Conservation (phyloP, 2,329 filamentous ascomycete genomes). For the Penicillium sp. region DNA sequence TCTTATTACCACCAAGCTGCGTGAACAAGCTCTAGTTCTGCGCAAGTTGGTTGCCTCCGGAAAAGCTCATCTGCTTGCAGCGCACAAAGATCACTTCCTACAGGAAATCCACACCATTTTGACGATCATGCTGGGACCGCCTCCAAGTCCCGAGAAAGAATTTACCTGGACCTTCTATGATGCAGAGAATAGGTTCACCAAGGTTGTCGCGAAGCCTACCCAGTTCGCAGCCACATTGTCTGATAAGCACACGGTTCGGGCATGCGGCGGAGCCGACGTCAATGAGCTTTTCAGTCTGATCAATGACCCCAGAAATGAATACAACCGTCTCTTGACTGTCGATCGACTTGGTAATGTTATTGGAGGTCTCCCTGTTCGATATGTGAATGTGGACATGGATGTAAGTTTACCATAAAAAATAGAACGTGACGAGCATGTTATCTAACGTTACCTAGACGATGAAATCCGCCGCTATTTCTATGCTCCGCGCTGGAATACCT, state of each 20-base stretch:
- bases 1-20: slow-evolving; percentile 76
- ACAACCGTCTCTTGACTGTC: slow-evolving; percentile 69
- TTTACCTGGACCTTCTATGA: slow-evolving; percentile 81
- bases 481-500: slow-evolving; percentile 73
- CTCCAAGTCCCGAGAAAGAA: slow-evolving; percentile 63
- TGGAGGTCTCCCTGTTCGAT: slow-evolving; percentile 69
- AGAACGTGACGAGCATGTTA: not conserved
- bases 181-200: slow-evolving; percentile 60
- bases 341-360: slow-evolving; percentile 76
- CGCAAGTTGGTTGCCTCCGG: slow-evolving; percentile 50
- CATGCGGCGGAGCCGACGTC: slow-evolving; percentile 58
- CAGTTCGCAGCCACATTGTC: slow-evolving; percentile 69
- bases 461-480: slow-evolving; percentile 69
- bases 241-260: slow-evolving; percentile 53
- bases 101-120: slow-evolving; percentile 75
- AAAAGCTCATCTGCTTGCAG: slow-evolving; percentile 40
- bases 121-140: slow-evolving; percentile 77
- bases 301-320: slow-evolving; percentile 76
- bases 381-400: slow-evolving; percentile 75
- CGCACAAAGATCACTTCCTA: slow-evolving; percentile 69
- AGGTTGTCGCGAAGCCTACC: slow-evolving; percentile 62
- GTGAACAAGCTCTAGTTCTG: slow-evolving; percentile 75
- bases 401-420: slow-evolving; percentile 19
- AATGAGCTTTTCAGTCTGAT: slow-evolving; percentile 73
- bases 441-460: slow-evolving; percentile 44